phyloP scores from a whole-genome alignment of 1,284 basidiomycete genomes.

The Lentinus polychrous region DNA sequence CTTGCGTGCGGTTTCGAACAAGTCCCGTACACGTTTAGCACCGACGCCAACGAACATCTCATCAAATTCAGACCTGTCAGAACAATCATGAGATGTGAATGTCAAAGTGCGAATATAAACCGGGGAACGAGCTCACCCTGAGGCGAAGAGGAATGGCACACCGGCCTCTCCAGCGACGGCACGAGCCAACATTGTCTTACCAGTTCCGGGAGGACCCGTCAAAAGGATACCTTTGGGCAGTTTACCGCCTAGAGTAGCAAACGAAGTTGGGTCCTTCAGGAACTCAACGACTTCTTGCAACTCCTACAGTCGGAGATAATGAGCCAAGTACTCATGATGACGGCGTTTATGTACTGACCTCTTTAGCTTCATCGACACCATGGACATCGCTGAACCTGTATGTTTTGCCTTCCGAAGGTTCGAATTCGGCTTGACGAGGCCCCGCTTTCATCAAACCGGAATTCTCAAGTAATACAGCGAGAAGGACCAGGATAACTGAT shows the following conservation, averaged over 20 bases:
- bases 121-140: conserved; percentile 45
- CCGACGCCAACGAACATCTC: conserved; percentile 98
- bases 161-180: conserved; percentile 97
- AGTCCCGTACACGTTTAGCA: conserved; percentile 92
- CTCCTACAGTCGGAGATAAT: conserved; percentile 45
- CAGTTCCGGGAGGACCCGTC: conserved; percentile 88
- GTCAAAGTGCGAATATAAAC: conserved; percentile 5
- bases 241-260: conserved; percentile 85
- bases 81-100: conserved; percentile 5
- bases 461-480: conserved; percentile 88
- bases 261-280: conserved; percentile 83
- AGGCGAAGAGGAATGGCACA: conserved; percentile 87
- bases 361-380: conserved; percentile 91
- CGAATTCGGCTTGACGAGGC: conserved; percentile 68
- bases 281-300: conserved; percentile 91
- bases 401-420: conserved; percentile 69
- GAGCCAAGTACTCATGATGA: neutral
- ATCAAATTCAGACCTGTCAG: conserved; percentile 87
- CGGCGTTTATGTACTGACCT: conserved; percentile 37
- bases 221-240: conserved; percentile 89
- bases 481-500: conserved; percentile 71
- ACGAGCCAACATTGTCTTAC: conserved; percentile 94
- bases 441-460: conserved; percentile 87
- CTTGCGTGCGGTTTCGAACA: conserved; percentile 93
- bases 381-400: conserved; percentile 92